A percentile compares a stretch with the other conserved stretches of the same genome.
Evolutionary conservation across 192 early-diverging fungal species (phyloP).

Genomic region (Coemansia asiatica): DNA sequence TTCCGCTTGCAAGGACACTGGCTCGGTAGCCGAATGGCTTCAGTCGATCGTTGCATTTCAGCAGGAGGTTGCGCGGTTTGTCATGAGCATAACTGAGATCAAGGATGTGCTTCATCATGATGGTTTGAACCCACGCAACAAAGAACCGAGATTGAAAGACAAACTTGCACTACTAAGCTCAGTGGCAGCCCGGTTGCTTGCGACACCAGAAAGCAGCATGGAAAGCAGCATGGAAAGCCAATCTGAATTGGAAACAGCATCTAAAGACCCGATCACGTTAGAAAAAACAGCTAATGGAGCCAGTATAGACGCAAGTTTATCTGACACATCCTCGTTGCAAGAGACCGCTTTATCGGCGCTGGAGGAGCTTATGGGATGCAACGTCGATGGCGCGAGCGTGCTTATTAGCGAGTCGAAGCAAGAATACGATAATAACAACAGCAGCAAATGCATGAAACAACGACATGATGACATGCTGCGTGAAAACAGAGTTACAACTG

Average conservation of each 20-base stretch:
- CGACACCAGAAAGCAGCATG: neutral
- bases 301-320: neutral
- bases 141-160: neutral
- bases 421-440: too few species aligned
- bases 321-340: neutral
- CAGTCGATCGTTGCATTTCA: conserved; percentile 41
- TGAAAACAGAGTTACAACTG: too few species aligned
- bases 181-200: too few species aligned
- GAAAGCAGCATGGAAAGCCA: too few species aligned
- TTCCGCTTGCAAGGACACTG: too few species aligned
- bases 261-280: neutral
- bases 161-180: neutral
- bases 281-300: too few species aligned
- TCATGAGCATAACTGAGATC: conserved; percentile 6
- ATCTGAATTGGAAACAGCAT: too few species aligned
- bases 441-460: too few species aligned
- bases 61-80: conserved; percentile 42
- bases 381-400: neutral
- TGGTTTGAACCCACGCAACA: too few species aligned
- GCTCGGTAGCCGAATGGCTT: conserved; percentile 36
- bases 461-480: neutral
- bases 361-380: conserved; percentile 8
- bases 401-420: neutral
- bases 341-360: conserved; percentile 12
- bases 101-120: neutral